Percentiles rank a stretch among this genome's conserved stretches.
Evolutionary conservation across 2,329 filamentous ascomycete genomes (phyloP).

Genomic region (Raffaelea deltoideospora): DNA sequence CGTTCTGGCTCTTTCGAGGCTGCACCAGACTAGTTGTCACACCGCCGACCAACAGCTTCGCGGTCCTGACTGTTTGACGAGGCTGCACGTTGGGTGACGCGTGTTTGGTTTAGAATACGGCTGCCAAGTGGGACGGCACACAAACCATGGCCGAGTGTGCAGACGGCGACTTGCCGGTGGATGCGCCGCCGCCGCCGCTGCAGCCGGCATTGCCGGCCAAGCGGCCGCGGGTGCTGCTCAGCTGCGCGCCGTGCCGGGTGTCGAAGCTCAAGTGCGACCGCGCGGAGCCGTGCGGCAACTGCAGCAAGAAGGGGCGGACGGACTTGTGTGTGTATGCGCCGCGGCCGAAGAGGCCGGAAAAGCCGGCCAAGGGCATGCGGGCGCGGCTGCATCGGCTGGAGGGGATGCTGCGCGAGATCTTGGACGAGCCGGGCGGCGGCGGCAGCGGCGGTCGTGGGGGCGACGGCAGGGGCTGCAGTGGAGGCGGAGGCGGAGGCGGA

Average conservation of each 20-base stretch:
- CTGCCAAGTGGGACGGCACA: no score
- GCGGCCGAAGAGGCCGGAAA: conserved; percentile 22
- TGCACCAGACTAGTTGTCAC: not conserved
- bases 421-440: conserved; percentile 15
- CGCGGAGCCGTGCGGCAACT: conserved; percentile 34
- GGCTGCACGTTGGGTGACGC: no score
- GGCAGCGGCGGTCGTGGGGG: not conserved
- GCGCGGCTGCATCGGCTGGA: conserved; percentile 39
- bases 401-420: conserved; percentile 40
- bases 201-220: conserved; percentile 15
- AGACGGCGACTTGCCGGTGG: no score
- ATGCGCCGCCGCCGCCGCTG: not conserved
- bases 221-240: conserved; percentile 33
- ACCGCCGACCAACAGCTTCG: no score
- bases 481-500: no score
- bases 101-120: no score
- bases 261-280: conserved; percentile 45
- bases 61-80: no score
- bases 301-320: conserved; percentile 30
- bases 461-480: not conserved
- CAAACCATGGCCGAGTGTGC: no score
- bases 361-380: conserved; percentile 33
- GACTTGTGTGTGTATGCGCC: conserved; percentile 34
- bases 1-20: not conserved
- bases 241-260: conserved; percentile 33